These are phyloP conservation scores for Mercurialis annua DNA, from an alignment of 345 rosid species.

Conservation along the genomic window DNA sequence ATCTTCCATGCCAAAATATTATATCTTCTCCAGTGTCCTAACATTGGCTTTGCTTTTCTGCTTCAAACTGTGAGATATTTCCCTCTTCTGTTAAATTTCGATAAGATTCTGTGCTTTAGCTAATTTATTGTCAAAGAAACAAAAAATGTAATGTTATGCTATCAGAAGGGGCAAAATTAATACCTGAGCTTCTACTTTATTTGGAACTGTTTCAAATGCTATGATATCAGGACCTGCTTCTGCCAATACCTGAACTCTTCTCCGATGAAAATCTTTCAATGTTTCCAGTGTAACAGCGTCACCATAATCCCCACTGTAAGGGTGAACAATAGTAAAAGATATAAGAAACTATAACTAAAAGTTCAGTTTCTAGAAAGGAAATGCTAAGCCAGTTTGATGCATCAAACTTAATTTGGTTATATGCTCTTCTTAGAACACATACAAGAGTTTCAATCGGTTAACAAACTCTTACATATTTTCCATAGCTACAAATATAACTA, in stretches of 20 bases:
- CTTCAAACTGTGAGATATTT: not conserved
- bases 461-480: not conserved
- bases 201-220: slow-evolving; percentile 85
- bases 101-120: not conserved
- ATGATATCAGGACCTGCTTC: slow-evolving; percentile 67
- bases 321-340: slow-evolving; percentile 15
- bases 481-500: slow-evolving; percentile 1
- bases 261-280: slow-evolving; percentile 70
- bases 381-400: not conserved
- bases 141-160: not conserved
- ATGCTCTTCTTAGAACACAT: not conserved
- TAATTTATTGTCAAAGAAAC: not conserved
- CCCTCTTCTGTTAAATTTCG: not conserved
- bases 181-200: slow-evolving; percentile 88
- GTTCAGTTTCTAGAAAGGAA: not conserved
- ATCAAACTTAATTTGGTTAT: not conserved
- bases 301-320: slow-evolving; percentile 59
- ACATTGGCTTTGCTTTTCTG: not conserved
- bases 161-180: slow-evolving; percentile 7
- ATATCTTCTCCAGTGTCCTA: not conserved
- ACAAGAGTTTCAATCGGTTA: not conserved
- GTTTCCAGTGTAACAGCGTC: slow-evolving; percentile 48
- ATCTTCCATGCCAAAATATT: not conserved
- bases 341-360: slow-evolving; percentile 3
- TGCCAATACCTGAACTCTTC: slow-evolving; percentile 63